Percentiles rank a stretch among this genome's conserved stretches.
These are phyloP conservation scores for Diaporthe batatas DNA, from an alignment of 2,329 filamentous ascomycete genomes.

Conservation along the genomic window DNA sequence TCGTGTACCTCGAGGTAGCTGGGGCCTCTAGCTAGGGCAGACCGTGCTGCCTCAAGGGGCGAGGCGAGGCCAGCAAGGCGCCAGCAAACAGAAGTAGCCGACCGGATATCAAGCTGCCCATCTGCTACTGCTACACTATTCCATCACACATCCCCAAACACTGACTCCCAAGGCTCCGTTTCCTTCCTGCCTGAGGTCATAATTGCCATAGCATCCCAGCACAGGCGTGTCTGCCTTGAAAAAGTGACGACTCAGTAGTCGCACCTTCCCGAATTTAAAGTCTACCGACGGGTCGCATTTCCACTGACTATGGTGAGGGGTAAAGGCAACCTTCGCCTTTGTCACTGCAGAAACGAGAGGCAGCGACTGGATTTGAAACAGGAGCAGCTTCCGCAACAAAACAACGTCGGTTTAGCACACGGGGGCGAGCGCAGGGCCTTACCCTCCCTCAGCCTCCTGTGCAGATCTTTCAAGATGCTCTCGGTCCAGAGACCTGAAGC, in stretches of 20 bases:
- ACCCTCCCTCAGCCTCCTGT: slow-evolving; percentile 8
- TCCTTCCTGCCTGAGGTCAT: neutral
- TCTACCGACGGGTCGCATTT: slow-evolving; percentile 4
- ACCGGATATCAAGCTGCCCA: neutral
- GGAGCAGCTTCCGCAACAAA: slow-evolving; percentile 17
- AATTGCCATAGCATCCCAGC: neutral
- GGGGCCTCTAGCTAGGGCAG: neutral
- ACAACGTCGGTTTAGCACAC: neutral
- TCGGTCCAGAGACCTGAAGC: slow-evolving; percentile 10
- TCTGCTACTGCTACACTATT: neutral
- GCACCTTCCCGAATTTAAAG: slow-evolving; percentile 21
- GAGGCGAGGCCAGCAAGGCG: neutral
- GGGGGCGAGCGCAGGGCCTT: neutral
- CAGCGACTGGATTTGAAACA: slow-evolving; percentile 22
- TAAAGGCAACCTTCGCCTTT: slow-evolving; percentile 27
- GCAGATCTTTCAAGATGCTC: slow-evolving; percentile 28
- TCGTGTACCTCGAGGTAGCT: slow-evolving; percentile 7
- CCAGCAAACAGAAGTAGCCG: neutral
- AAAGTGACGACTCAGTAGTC: slow-evolving; percentile 23
- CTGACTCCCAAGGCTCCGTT: neutral
- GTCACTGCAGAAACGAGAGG: slow-evolving; percentile 22
- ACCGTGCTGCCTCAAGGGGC: neutral
- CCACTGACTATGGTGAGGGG: slow-evolving; percentile 35
- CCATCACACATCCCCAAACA: neutral
- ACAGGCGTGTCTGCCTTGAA: slow-evolving; percentile 6